Evolutionary conservation across 2,329 filamentous ascomycete genomes (phyloP), one percentile per base, ranked within the genome.

Genomic region (Ophiostoma himal-ulmi): DNA sequence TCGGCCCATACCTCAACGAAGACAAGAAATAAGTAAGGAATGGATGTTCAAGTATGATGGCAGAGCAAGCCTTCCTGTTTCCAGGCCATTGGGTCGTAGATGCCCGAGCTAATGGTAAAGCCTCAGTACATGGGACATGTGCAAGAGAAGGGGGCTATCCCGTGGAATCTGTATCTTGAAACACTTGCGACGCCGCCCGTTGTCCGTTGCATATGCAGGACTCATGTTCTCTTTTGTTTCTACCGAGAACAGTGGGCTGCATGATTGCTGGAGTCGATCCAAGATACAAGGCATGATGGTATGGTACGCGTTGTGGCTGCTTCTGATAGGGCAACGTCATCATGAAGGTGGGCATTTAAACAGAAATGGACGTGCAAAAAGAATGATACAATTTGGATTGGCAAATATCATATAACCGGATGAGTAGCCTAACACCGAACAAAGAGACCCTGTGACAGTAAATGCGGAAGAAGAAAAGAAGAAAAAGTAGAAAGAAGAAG

Each of bases 91-190:
- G 22, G n/a, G 22, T n/a, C 17, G 13, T 26, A 30, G 52, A 57
- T 57, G 52, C 52, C 52, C 52, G 44, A 26, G 22, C 52, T 57
- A 13, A 26, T 17, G 8, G 52, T 30, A 57, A 57, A 30, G 52
- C n/a, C 44, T 57, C n/a, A 6, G 52, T 26, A 30, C n/a, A 26
- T 57, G 22, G 52, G 52, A 26, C 14, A 64, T n/a, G 30, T 36
- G 20, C 17, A 37, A 64, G 30, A 37, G 20, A 20, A 34, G 14
- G 22, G 20, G 57, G 57, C 14, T 36, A 34, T 64, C 34, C 60
- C 60, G 60, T 37, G 20, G 34, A n/a, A 36, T 36, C 5, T 17
- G 60, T 64, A 64, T 64, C 60, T 37, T 37, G 60, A 64, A 64
- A 64, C 60, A 36, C 60, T 64, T 37, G 30, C 34, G 60, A 37